These are phyloP conservation scores for Rhizopus arrhizus DNA, from an alignment of 371 early-diverging fungal species.

Conservation along the genomic window DNA sequence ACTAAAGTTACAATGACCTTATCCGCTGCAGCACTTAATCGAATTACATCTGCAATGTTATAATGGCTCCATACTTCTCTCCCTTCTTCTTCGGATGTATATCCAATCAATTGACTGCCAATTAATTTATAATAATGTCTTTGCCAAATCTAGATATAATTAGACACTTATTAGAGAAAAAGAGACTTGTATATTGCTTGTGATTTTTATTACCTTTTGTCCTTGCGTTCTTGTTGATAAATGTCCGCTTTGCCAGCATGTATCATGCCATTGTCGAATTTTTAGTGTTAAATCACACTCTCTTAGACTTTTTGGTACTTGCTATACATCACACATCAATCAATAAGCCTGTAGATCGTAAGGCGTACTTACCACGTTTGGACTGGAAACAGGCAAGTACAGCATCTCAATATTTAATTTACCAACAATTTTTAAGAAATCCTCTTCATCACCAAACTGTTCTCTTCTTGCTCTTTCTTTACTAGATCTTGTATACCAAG, in stretches of 20 bases:
- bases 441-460: slow-evolving; percentile 41
- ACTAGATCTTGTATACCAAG: slow-evolving; percentile 39
- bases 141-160: slow-evolving; percentile 40
- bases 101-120: slow-evolving; percentile 44
- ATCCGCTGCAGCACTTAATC: slow-evolving; percentile 45
- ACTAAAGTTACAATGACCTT: slow-evolving; percentile 43
- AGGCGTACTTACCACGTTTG: slow-evolving; percentile 31
- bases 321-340: slow-evolving; percentile 18
- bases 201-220: slow-evolving; percentile 26
- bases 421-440: slow-evolving; percentile 44
- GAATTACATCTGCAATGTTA: slow-evolving; percentile 46
- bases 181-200: background rate
- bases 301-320: slow-evolving; percentile 43
- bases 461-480: slow-evolving; percentile 34
- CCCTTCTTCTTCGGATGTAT: slow-evolving; percentile 18
- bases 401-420: slow-evolving; percentile 44
- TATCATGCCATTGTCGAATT: slow-evolving; percentile 51
- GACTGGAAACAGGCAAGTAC: slow-evolving; percentile 39
- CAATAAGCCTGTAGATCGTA: background rate
- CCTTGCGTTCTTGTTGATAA: slow-evolving; percentile 38
- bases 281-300: slow-evolving; percentile 50
- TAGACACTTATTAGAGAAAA: background rate
- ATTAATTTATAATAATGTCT: slow-evolving; percentile 42
- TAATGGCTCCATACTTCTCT: slow-evolving; percentile 34
- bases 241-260: slow-evolving; percentile 46